Evolutionary conservation across 2,329 filamentous ascomycete species (phyloP), one percentile per base, ranked within the genome.

Genomic region (Trichoderma sp.): DNA sequence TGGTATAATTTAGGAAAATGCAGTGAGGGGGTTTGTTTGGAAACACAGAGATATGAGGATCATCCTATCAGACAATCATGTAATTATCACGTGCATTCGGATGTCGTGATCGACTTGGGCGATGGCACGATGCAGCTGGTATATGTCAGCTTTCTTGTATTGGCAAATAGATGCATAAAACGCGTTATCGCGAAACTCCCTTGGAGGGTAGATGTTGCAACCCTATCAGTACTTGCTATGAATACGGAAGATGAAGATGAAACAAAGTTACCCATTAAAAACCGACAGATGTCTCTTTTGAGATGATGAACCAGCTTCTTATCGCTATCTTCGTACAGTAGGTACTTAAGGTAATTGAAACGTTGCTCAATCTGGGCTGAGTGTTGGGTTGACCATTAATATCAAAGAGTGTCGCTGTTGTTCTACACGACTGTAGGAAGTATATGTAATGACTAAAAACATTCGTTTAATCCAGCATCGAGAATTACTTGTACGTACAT

Each of bases 21-120:
- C 16, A 9, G 38, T 64, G 71, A 65, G 71, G 71, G 60, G n/a
- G 29, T 27, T 56, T 63, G 11, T 27, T 56, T 63, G 11, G 38
- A 56, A 9, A 33, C 9, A 7, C 6, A 38, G 2, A 56, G n/a
- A 21, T n/a, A n/a, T 53, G 27, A 64, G 11, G 8, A 53, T 56
- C 41, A 38, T 65, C 21, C 21, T 27, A 35, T 53, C 59, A 50
- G 16, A 21, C 50, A 11, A 53, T 27, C 60, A 53, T 73, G 71
- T 35, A 53, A 56, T n/a, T 63, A 75, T 75, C 74, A 75, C 74
- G 74, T 75, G 74, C 41, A 41, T 31, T 24, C 16, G 11, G 66
- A 75, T 75, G 74, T 75, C 74, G 74, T 75, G 41, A 75, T 75
- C 27, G 60, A 64, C 59, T 71, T 71, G 74, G 64, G 59, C 38